Conservation (phyloP, 805 yeast species). For the Myxozyma neotropica region DNA sequence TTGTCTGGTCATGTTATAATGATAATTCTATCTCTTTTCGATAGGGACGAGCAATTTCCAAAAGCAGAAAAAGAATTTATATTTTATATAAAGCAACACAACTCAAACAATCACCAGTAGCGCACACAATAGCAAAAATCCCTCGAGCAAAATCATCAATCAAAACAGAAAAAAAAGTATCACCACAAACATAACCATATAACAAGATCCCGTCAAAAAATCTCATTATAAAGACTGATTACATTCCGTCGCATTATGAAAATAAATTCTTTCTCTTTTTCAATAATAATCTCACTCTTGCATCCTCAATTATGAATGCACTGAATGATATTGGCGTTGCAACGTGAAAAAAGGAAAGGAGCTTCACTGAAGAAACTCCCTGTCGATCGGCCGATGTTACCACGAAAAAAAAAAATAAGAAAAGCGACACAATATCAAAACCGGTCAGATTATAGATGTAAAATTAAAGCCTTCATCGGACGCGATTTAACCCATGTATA, state of each 20-base stretch:
- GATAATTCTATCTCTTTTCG: no score
- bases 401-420: neutral
- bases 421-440: no score
- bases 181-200: neutral
- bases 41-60: no score
- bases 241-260: neutral
- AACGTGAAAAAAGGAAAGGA: neutral
- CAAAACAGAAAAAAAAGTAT: no score
- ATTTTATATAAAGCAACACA: neutral
- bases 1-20: no score
- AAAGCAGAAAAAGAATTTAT: neutral
- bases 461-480: constrained; percentile 10
- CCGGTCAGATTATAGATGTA: neutral
- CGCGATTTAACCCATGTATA: constrained; percentile 9
- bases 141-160: neutral
- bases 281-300: neutral
- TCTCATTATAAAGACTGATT: neutral
- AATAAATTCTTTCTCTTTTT: neutral
- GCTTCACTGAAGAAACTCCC: neutral
- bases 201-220: neutral
- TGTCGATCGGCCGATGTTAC: constrained; percentile 12
- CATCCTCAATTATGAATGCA: neutral
- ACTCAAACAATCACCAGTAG: constrained; percentile 1
- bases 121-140: neutral
- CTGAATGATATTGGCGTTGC: constrained; percentile 1